A percentile compares a stretch with the other conserved stretches of the same genome.
Conservation (phyloP, 768 basidiomycete genomes). For the Amanita rubescens region DNA sequence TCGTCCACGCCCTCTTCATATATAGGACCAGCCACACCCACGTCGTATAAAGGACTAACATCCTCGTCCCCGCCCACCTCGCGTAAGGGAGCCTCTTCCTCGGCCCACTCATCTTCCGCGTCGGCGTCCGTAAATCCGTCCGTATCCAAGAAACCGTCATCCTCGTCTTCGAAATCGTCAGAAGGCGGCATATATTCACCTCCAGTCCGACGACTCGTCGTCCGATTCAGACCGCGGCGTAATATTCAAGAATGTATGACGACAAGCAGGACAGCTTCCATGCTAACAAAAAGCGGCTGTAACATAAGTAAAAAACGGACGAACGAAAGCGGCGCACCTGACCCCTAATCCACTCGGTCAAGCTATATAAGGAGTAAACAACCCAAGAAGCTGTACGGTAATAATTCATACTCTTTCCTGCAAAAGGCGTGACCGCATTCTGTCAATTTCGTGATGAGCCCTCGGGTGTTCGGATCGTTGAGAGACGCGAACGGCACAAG, state of each 20-base stretch:
- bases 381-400: constrained; percentile 2
- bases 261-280: constrained; percentile 65
- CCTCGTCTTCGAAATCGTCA: constrained; percentile 44
- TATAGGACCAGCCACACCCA: too few relatives aligned
- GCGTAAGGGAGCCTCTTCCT: background rate
- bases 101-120: constrained; percentile 20
- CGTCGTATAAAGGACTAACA: too few relatives aligned
- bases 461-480: constrained; percentile 23
- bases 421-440: constrained; percentile 67
- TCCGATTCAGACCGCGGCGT: constrained; percentile 44
- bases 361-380: constrained; percentile 24
- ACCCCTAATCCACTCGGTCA: constrained; percentile 60
- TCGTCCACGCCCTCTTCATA: constrained; percentile 17
- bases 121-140: constrained; percentile 34
- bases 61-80: constrained; percentile 18
- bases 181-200: constrained; percentile 61
- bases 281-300: too few relatives aligned
- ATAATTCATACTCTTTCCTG: constrained; percentile 42
- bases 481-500: constrained; percentile 43
- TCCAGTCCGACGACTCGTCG: constrained; percentile 59
- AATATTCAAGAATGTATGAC: constrained; percentile 51
- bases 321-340: constrained; percentile 28
- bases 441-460: constrained; percentile 49
- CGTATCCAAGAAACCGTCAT: constrained; percentile 37
- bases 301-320: too few relatives aligned